Percentiles rank a stretch among this genome's conserved stretches.
These are phyloP conservation scores for Dioscorea cayenensis DNA, from an alignment of 116 monocot genomes.

Conservation along the genomic window DNA sequence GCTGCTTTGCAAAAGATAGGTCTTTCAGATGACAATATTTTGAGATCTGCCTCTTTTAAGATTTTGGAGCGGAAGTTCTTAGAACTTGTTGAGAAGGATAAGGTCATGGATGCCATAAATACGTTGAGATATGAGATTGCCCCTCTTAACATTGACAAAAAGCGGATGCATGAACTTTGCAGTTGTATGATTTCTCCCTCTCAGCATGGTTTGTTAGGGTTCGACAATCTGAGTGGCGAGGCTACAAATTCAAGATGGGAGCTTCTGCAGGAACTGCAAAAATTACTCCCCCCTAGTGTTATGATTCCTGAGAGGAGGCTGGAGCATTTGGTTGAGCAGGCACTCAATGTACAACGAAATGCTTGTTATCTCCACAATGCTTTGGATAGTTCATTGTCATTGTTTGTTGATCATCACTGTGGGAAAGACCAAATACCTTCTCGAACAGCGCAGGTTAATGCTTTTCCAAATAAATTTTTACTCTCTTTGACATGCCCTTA, in stretches of 20 bases:
- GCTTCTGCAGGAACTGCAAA: slow-evolving; percentile 80
- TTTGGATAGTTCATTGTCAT: slow-evolving; percentile 48
- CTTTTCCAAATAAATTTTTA: not conserved
- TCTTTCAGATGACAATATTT: slow-evolving; percentile 41
- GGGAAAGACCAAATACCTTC: slow-evolving; percentile 73
- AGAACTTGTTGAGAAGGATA: slow-evolving; percentile 54
- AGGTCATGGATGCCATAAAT: slow-evolving; percentile 49
- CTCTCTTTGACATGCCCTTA: too few relatives aligned
- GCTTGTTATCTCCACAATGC: slow-evolving; percentile 77
- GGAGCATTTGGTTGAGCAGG: slow-evolving; percentile 83
- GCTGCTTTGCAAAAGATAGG: slow-evolving; percentile 51
- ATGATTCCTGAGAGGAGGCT: slow-evolving; percentile 76
- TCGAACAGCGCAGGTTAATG: slow-evolving; percentile 52
- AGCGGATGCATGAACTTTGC: slow-evolving; percentile 51
- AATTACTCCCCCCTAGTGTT: slow-evolving; percentile 57
- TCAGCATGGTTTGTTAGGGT: slow-evolving; percentile 28
- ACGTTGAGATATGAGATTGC: slow-evolving; percentile 60
- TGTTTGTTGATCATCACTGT: slow-evolving; percentile 80
- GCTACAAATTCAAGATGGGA: slow-evolving; percentile 34
- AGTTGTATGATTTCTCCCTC: slow-evolving; percentile 44
- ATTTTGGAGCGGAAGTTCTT: slow-evolving; percentile 80
- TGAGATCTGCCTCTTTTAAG: slow-evolving; percentile 55
- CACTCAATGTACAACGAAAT: slow-evolving; percentile 66
- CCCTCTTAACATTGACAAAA: slow-evolving; percentile 45
- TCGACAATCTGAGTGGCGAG: slow-evolving; percentile 26